Evolutionary conservation across 1,284 basidiomycete species (phyloP).

Genomic region (Marasmius sp.): DNA sequence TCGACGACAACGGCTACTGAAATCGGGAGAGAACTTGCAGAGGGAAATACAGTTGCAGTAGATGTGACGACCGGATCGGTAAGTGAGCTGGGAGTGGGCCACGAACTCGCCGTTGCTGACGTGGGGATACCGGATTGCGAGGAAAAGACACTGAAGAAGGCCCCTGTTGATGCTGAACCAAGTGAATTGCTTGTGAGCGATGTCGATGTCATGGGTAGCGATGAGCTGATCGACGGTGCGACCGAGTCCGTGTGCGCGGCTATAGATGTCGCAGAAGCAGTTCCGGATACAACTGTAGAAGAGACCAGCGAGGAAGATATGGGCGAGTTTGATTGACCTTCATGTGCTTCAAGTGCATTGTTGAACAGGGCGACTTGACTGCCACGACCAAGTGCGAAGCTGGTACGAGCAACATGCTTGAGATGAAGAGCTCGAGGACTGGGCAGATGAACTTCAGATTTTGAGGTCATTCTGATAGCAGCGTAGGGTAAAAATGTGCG

Average conservation of each 20-base stretch:
- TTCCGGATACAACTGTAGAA: not conserved
- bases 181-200: constrained; percentile 6
- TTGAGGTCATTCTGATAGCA: not conserved
- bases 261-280: not conserved
- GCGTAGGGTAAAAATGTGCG: not conserved
- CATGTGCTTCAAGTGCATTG: not conserved
- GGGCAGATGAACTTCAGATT: not conserved
- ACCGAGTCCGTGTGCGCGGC: not conserved
- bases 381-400: constrained; percentile 15
- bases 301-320: not conserved
- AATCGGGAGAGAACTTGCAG: constrained; percentile 1
- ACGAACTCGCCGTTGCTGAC: not conserved
- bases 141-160: constrained; percentile 10
- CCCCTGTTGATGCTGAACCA: no score
- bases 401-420: not conserved
- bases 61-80: constrained; percentile 5
- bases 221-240: not conserved
- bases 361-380: constrained; percentile 10
- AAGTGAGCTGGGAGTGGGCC: not conserved
- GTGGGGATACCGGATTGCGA: not conserved
- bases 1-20: constrained; percentile 2
- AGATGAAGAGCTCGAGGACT: not conserved
- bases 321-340: constrained; percentile 1
- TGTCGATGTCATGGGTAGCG: constrained; percentile 3
- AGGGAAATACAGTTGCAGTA: constrained; percentile 9